Conservation (phyloP, 2,329 filamentous ascomycete species). For the Ceratocystis ficicola region DNA sequence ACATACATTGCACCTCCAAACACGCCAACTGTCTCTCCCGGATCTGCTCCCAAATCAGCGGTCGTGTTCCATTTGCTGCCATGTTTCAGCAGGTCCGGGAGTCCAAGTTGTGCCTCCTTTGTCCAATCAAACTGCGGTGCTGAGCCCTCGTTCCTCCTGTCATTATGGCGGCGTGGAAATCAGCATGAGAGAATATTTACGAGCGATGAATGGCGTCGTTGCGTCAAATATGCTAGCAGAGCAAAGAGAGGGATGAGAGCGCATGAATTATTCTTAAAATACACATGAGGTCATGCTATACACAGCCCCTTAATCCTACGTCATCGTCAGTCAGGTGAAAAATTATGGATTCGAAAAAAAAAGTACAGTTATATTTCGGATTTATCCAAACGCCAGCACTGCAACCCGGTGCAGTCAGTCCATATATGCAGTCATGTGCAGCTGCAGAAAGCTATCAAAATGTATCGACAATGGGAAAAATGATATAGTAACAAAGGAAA, state of each 20-base stretch:
- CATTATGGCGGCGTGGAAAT: not conserved
- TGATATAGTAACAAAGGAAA: slow-evolving; percentile 17
- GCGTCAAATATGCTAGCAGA: not conserved
- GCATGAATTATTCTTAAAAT: not conserved
- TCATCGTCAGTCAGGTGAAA: not conserved
- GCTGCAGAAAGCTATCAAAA: not conserved
- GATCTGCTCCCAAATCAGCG: not conserved
- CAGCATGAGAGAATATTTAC: not conserved
- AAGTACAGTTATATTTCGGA: not conserved
- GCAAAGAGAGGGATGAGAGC: not conserved
- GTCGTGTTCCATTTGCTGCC: not conserved
- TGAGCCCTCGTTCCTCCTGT: not conserved
- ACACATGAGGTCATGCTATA: not conserved
- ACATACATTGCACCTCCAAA: too few species aligned
- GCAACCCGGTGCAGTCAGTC: slow-evolving; percentile 8
- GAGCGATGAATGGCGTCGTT: too few species aligned
- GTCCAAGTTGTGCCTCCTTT: not conserved
- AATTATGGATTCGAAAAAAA: not conserved
- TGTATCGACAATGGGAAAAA: slow-evolving; percentile 18
- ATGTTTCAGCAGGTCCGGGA: not conserved
- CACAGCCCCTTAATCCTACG: not conserved
- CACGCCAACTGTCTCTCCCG: too few species aligned
- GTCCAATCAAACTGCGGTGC: not conserved
- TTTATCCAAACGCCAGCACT: slow-evolving; percentile 9
- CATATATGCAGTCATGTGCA: not conserved